These are phyloP conservation scores for Ophiostoma triangulosporum DNA, from an alignment of 2,329 filamentous ascomycete species.

Conservation along the genomic window DNA sequence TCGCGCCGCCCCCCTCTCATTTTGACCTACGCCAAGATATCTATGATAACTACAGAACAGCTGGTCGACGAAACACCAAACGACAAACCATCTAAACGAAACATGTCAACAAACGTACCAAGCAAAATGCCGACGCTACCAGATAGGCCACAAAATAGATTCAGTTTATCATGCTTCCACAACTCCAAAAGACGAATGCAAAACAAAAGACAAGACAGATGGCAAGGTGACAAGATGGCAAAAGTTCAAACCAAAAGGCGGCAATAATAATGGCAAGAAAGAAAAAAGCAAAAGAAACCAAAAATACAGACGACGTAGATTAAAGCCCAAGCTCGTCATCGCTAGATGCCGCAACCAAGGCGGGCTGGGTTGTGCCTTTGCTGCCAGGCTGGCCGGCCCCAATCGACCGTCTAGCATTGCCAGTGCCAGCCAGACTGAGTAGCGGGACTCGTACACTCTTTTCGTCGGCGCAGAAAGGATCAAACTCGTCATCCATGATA, in stretches of 20 bases:
- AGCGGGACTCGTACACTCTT: background rate
- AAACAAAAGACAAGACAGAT: background rate
- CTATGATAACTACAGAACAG: no score
- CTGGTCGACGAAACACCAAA: no score
- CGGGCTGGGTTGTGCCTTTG: background rate
- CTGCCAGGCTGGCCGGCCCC: background rate
- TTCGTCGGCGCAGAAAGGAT: background rate
- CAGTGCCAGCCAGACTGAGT: background rate
- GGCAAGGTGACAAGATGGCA: background rate
- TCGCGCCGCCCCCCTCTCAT: no score
- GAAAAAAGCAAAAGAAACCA: background rate
- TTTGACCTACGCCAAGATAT: no score
- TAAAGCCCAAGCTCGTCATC: background rate
- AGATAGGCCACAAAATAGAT: no score
- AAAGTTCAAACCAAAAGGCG: background rate
- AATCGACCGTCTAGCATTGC: background rate
- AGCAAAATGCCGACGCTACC: no score
- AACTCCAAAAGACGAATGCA: no score
- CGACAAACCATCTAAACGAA: no score
- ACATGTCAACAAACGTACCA: no score
- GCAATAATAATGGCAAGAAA: background rate
- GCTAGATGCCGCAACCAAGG: background rate
- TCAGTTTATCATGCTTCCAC: no score
- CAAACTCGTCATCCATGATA: background rate
- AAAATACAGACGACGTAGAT: background rate